Conservation (phyloP, 2,329 filamentous ascomycete species). For the Talaromyces sp. region DNA sequence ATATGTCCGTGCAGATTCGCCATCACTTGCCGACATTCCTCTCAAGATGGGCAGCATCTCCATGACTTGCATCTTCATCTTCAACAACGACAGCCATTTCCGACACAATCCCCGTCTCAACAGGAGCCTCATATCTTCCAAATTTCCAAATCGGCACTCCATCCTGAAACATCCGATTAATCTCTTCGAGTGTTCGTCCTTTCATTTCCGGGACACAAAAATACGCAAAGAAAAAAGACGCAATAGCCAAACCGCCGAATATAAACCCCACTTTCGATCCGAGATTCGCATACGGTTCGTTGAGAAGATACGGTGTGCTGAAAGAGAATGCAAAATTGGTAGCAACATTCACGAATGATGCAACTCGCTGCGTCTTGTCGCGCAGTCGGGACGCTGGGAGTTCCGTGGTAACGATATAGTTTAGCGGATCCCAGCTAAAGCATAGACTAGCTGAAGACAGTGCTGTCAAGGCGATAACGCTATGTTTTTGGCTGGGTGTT, state of each 20-base stretch:
- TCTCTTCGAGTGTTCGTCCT: conserved; percentile 33
- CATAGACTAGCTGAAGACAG: conserved; percentile 33
- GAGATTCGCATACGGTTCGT: conserved; percentile 37
- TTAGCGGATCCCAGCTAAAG: conserved; percentile 37
- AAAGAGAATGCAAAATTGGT: conserved; percentile 37
- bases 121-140: conserved; percentile 15
- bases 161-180: conserved; percentile 32
- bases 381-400: conserved; percentile 31
- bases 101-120: neutral
- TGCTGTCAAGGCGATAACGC: conserved; percentile 36
- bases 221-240: conserved; percentile 26
- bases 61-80: neutral
- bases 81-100: conserved; percentile 1
- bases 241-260: conserved; percentile 31
- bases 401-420: conserved; percentile 40
- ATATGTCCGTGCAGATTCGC: neutral
- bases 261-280: conserved; percentile 41
- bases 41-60: neutral
- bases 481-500: conserved; percentile 24
- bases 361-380: conserved; percentile 34
- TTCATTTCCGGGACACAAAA: conserved; percentile 35
- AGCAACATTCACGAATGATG: conserved; percentile 32
- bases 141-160: conserved; percentile 25
- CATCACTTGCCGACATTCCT: neutral
- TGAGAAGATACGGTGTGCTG: conserved; percentile 40